phyloP scores from a whole-genome alignment of 2,329 filamentous ascomycete genomes.

The Pochonia chlamydosporia region DNA sequence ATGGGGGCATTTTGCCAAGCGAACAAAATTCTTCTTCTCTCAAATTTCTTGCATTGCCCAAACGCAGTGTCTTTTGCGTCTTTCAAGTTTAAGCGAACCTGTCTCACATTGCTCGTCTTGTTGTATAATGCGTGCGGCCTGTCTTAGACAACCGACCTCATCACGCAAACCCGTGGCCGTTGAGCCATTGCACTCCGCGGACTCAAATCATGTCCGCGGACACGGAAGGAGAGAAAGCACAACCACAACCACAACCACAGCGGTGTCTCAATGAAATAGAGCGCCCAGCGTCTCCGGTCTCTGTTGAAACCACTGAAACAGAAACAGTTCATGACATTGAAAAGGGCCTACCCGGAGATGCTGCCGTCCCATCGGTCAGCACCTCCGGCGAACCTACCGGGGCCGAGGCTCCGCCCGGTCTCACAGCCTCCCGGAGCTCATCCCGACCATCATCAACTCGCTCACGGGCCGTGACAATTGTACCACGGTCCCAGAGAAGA shows the following conservation, averaged over 20 bases:
- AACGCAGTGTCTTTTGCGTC: too few relatives aligned
- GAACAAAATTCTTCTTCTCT: too few relatives aligned
- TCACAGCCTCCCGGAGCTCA: constrained; percentile 10
- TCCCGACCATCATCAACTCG: constrained; percentile 33
- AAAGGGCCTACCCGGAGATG: neutral
- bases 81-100: too few relatives aligned
- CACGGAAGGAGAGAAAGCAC: constrained; percentile 1
- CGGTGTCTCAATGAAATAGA: neutral
- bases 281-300: neutral
- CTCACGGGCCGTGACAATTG: constrained; percentile 30
- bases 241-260: neutral
- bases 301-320: neutral
- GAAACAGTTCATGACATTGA: neutral
- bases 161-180: too few relatives aligned
- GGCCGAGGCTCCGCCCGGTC: neutral
- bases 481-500: constrained; percentile 49
- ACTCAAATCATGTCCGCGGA: constrained; percentile 2
- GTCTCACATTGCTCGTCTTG: too few relatives aligned
- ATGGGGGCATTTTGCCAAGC: too few relatives aligned
- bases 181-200: neutral
- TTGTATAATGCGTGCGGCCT: too few relatives aligned
- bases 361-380: neutral
- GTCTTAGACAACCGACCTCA: too few relatives aligned
- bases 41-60: too few relatives aligned
- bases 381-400: neutral